These are phyloP conservation scores for Chlorella sorokiniana DNA, from an alignment of 139 green algal genomes.

Conservation along the genomic window DNA sequence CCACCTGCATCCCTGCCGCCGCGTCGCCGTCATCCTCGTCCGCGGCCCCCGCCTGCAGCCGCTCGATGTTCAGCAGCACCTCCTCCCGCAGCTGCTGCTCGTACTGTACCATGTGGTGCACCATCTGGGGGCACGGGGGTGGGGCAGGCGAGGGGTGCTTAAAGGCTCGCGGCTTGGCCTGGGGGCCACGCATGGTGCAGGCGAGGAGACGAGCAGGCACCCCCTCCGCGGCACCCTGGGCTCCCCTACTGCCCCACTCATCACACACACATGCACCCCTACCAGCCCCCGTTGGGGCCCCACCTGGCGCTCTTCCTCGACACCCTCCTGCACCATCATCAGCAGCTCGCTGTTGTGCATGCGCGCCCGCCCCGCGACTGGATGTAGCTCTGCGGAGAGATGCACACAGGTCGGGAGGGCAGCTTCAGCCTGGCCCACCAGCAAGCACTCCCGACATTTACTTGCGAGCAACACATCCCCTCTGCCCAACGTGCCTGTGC, in stretches of 20 bases:
- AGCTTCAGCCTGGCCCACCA: background rate
- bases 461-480: background rate
- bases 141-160: background rate
- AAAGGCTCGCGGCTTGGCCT: background rate
- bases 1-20: background rate
- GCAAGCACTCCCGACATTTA: background rate
- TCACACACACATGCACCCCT: too few relatives aligned
- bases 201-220: too few relatives aligned
- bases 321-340: slow-evolving; percentile 31
- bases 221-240: too few relatives aligned
- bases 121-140: slow-evolving; percentile 9
- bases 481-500: slow-evolving; percentile 21
- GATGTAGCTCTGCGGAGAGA: slow-evolving; percentile 28
- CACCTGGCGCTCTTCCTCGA: slow-evolving; percentile 3
- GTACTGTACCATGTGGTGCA: slow-evolving; percentile 36
- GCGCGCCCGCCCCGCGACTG: slow-evolving; percentile 35
- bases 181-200: background rate
- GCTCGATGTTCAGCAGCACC: slow-evolving; percentile 35
- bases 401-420: background rate
- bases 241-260: too few relatives aligned
- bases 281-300: background rate
- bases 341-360: slow-evolving; percentile 31
- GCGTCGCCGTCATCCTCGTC: background rate
- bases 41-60: slow-evolving; percentile 10
- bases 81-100: slow-evolving; percentile 42